Percentiles rank a stretch among this genome's conserved stretches.
Evolutionary conservation across 2,329 filamentous ascomycete species (phyloP).

Genomic region (Teratosphaeria viscida): DNA sequence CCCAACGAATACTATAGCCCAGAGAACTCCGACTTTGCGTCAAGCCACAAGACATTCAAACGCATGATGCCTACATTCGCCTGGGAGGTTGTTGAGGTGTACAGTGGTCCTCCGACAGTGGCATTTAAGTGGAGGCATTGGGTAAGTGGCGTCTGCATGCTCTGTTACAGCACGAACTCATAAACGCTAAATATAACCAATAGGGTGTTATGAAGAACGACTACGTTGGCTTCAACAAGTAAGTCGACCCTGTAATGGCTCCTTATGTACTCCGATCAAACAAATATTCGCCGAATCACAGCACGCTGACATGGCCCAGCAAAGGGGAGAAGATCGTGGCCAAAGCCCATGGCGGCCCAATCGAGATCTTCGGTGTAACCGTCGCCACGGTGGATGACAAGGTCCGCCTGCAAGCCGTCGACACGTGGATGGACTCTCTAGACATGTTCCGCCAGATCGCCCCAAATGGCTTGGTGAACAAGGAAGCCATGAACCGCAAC

Average conservation of each 20-base stretch:
- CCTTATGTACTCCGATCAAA: too few species aligned
- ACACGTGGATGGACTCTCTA: slow-evolving; percentile 57
- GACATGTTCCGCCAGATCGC: slow-evolving; percentile 58
- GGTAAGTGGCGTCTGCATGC: slow-evolving; percentile 19
- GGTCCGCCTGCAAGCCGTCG: slow-evolving; percentile 47
- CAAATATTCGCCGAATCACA: neutral
- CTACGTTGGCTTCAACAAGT: slow-evolving; percentile 56
- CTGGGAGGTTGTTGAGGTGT: slow-evolving; percentile 61
- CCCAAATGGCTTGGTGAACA: slow-evolving; percentile 38
- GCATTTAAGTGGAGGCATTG: slow-evolving; percentile 59
- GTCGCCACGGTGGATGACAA: slow-evolving; percentile 52
- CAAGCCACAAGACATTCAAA: slow-evolving; percentile 61
- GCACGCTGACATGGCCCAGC: slow-evolving; percentile 29
- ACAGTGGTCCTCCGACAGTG: slow-evolving; percentile 52
- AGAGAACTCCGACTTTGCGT: slow-evolving; percentile 49
- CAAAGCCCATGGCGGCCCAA: slow-evolving; percentile 49
- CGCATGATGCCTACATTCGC: slow-evolving; percentile 64
- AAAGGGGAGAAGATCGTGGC: slow-evolving; percentile 52
- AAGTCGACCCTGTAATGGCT: slow-evolving; percentile 18
- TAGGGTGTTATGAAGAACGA: slow-evolving; percentile 52
- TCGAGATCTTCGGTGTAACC: slow-evolving; percentile 55
- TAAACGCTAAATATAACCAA: neutral
- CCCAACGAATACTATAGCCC: slow-evolving; percentile 56
- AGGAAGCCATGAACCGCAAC: slow-evolving; percentile 29
- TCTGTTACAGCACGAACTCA: neutral